phyloP scores from a whole-genome alignment of 371 early-diverging fungal species.

The Mucor saturninus region DNA sequence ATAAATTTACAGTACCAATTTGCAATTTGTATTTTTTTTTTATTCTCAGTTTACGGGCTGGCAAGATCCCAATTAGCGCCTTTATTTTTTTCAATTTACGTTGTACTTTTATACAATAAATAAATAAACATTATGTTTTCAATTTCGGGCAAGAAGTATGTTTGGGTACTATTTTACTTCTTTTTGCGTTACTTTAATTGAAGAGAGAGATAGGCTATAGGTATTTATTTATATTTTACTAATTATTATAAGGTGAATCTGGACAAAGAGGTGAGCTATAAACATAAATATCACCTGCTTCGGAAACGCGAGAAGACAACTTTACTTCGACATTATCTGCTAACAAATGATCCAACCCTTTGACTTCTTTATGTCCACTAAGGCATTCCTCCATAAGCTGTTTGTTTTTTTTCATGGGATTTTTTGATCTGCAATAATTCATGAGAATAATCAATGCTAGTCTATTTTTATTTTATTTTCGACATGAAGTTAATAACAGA shows the following conservation, averaged over 20 bases:
- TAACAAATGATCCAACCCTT: conserved; percentile 15
- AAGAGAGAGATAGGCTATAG: conserved; percentile 12
- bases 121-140: conserved; percentile 4
- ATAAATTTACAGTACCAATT: too few relatives aligned
- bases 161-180: conserved; percentile 13
- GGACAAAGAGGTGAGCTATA: conserved; percentile 5
- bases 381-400: conserved; percentile 15
- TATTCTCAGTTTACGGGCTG: too few relatives aligned
- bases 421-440: conserved; percentile 23
- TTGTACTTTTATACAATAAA: too few relatives aligned
- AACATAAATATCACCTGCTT: conserved; percentile 24
- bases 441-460: conserved; percentile 22
- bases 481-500: conserved; percentile 18
- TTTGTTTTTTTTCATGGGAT: conserved; percentile 24
- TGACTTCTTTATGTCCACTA: conserved; percentile 14
- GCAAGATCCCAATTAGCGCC: background rate
- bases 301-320: conserved; percentile 22
- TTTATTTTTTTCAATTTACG: background rate
- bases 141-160: conserved; percentile 14
- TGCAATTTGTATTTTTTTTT: too few relatives aligned
- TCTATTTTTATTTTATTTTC: conserved; percentile 14
- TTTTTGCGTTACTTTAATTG: conserved; percentile 13
- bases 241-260: conserved; percentile 3
- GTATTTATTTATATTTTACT: conserved; percentile 9
- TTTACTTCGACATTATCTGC: conserved; percentile 27